Evolutionary conservation across 1,139 yeast genomes (phyloP).

Genomic region (Suhomyces anneliseae): DNA sequence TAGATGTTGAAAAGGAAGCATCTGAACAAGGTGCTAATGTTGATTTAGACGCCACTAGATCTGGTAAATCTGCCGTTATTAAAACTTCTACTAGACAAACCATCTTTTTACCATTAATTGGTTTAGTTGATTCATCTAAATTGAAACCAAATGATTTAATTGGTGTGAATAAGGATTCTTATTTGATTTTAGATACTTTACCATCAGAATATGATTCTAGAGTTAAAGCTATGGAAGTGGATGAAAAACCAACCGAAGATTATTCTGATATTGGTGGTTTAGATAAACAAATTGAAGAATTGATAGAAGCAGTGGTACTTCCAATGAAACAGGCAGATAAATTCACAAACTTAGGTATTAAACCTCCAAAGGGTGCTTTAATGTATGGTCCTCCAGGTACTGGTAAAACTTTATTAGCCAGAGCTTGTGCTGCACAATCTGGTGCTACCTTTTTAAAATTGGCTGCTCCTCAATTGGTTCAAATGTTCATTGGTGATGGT

Average conservation of each 20-base stretch:
- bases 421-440: slow-evolving; percentile 99
- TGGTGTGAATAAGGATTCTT: slow-evolving; percentile 97
- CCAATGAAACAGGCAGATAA: slow-evolving; percentile 99
- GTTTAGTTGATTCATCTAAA: slow-evolving; percentile 84
- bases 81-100: slow-evolving; percentile 98
- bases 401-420: slow-evolving; percentile 92
- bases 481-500: slow-evolving; percentile 99
- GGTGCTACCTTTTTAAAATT: slow-evolving; percentile 96
- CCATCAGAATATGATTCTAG: slow-evolving; percentile 98
- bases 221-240: slow-evolving; percentile 99
- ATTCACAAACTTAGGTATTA: slow-evolving; percentile 87
- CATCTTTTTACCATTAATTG: slow-evolving; percentile 92
- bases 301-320: slow-evolving; percentile 95
- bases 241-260: slow-evolving; percentile 96
- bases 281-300: slow-evolving; percentile 96
- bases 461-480: slow-evolving; percentile 98
- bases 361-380: slow-evolving; percentile 96
- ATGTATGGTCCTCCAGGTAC: slow-evolving; percentile 99
- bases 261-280: slow-evolving; percentile 97
- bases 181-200: slow-evolving; percentile 85
- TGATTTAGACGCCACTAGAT: slow-evolving; percentile 86
- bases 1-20: slow-evolving; percentile 85
- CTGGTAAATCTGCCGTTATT: slow-evolving; percentile 97
- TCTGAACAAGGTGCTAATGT: slow-evolving; percentile 93
- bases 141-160: slow-evolving; percentile 95